Base-by-base conservation (phyloP, 148 eudicot species). In the Nyssa sinensis region DNA sequence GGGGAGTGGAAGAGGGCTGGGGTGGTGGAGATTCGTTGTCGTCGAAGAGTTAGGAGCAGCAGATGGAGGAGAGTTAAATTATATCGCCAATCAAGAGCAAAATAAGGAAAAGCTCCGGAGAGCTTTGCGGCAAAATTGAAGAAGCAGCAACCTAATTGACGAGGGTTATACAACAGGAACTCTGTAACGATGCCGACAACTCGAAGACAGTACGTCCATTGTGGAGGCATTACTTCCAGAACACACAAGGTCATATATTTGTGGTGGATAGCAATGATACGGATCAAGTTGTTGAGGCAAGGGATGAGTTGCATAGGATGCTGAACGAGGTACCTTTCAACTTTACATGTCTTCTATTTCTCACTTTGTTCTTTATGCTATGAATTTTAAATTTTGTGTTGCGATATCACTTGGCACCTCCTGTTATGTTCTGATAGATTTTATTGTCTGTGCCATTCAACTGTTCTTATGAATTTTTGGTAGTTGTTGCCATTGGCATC, bases 151-250 rank as follows among this genome's bases (percentile, higher is more conserved):
- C n/a, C n/a, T n/a, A n/a, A n/a, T n/a, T n/a, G n/a, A n/a, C n/a
- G n/a, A n/a, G n/a, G n/a, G n/a, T n/a, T n/a, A n/a, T n/a, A n/a
- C n/a, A n/a, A n/a, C n/a, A n/a, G n/a, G n/a, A n/a, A n/a, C n/a
- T n/a, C n/a, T n/a, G n/a, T n/a, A n/a, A n/a, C n/a, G n/a, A n/a
- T n/a, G n/a, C n/a, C n/a, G n/a, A n/a, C n/a, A n/a, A n/a, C n/a
- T n/a, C n/a, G n/a, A n/a, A n/a, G n/a, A n/a, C n/a, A n/a, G n/a
- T n/a, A n/a, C 88, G 88, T 66, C 86, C 88, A 49, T 66, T 85
- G 82, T 85, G 88, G 88, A 85, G 88, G 82, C 86, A 82, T 47
- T 85, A 85, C 75, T 85, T 85, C 81, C 88, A 85, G 33, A 85
- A 85, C 65, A 85, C 88, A 5, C 88, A 83, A 73, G 88, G 88